Base-by-base conservation (phyloP, 441 rosid genomes). In the Aquilaria agallochum region DNA sequence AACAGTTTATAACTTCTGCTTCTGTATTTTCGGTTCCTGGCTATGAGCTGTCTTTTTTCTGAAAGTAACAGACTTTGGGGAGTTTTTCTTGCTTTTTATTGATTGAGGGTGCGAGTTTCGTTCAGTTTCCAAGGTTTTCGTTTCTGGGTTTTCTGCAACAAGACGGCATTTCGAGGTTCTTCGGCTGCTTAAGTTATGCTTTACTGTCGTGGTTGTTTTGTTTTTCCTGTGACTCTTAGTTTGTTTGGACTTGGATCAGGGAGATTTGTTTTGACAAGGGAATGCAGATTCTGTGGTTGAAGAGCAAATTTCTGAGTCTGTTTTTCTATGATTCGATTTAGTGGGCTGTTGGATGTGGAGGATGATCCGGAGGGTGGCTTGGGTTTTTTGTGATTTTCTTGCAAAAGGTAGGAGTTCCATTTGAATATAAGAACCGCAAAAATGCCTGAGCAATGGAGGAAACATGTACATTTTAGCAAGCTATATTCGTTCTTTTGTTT, bases 401-500 rank as follows among this genome's bases (percentile, higher is more conserved):
- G 74, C 60, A 47, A 20, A 15, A 62, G 53, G 55, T 27, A 63
- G 68, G 31, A 9, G 53, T 30, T 50, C 56, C 32, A 34, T 56
- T 67, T 51, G 68, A 57, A 33, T 51, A 55, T 42, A 53, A 44
- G 42, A 50, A 11, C 36, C 50, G 20, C 48, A 20, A 72, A 65
- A 63, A 86, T 86, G 92, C 55, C 74, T 20, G 60, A 64, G 63
- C 67, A 68, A 55, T 72, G 73, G 74, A 76, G 69, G 62, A 72
- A 72, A 62, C 60, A 68, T 56, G 47, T 79, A 47, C 73, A 44
- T 65, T 75, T 86, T 9, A 78, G 89, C 64, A 79, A 82, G 68
- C 60, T 86, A 9, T 81, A 77, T 49, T 75, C 92, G 1, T 89
- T 86, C 51, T 68, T 77, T 9, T 89, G 96, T 69, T 80, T 67